Evolutionary conservation across 2,329 filamentous ascomycete species (phyloP).

Genomic region (Colletotrichum abscissum): DNA sequence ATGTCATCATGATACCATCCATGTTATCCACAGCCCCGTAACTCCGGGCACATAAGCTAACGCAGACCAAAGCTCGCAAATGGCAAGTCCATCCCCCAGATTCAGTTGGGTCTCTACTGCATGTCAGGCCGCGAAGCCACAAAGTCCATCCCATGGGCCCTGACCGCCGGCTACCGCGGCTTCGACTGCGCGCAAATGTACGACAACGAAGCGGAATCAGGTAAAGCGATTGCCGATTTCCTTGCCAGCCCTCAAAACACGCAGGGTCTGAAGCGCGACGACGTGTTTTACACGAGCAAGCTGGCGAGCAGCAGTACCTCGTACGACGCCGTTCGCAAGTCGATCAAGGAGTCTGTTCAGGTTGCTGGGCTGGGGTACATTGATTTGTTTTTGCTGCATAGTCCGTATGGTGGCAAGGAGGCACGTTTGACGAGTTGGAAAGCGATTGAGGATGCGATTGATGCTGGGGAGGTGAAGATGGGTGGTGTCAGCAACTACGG

Average conservation of each 20-base stretch:
- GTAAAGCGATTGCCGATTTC: constrained; percentile 71
- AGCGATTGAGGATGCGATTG: constrained; percentile 80
- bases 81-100: constrained; percentile 74
- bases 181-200: constrained; percentile 68
- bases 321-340: constrained; percentile 75
- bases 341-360: constrained; percentile 74
- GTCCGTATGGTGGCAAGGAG: constrained; percentile 78
- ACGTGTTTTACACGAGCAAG: constrained; percentile 86
- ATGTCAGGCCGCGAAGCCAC: constrained; percentile 72
- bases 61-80: constrained; percentile 64
- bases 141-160: constrained; percentile 66
- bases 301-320: constrained; percentile 72
- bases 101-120: constrained; percentile 81
- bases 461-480: constrained; percentile 75
- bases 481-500: constrained; percentile 86
- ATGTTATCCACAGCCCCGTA: background rate
- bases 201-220: constrained; percentile 78
- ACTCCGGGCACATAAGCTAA: background rate
- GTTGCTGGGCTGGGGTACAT: constrained; percentile 78
- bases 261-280: constrained; percentile 67
- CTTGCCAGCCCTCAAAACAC: constrained; percentile 59
- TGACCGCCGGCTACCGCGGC: constrained; percentile 63
- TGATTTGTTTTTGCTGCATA: constrained; percentile 83
- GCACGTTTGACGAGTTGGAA: constrained; percentile 79
- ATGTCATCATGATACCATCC: background rate